Evolutionary conservation across 2,329 filamentous ascomycete species (phyloP), one percentile per base, ranked within the genome.

Genomic region (Talaromyces sp.): DNA sequence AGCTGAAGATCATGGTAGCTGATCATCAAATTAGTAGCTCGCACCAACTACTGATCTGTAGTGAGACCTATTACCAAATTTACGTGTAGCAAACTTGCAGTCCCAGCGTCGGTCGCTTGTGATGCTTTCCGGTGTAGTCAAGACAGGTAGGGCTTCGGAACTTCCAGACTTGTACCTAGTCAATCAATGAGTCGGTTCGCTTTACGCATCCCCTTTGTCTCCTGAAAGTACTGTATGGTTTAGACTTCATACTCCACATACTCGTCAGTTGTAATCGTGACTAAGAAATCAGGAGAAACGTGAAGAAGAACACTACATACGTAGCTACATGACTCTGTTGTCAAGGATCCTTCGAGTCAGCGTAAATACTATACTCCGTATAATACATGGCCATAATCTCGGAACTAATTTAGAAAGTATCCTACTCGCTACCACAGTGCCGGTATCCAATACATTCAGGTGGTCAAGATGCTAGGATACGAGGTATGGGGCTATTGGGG

Each of bases 351-450:
- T 14, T 54, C 4, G 50, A 19, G 4, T 37, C 31, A 37, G 50
- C 14, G 24, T 8, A 16, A 13, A n/a, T 8, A 50, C n/a, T 8
- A 3, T n/a, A 39, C 27, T 52, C 27, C 27, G 27, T 31, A 31
- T 31, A 31, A 31, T 47, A 60, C 57, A 39, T 35, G 47, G 47
- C 19, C 47, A 33, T 33, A 52, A 16, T 43, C 24, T 13, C n/a
- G 37, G 47, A 37, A 56, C 8, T 0, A 27, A n/a, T 43, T 10
- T 45, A 52, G 7, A 19, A n/a, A 14, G 22, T 16, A 54, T 60
- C 63, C 27, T 35, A 64, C 56, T 60, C 37, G 57, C 7, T 64
- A 22, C 62, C 56, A n/a, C 3, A 13, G 31, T 31, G 37, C 56
- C 57, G 63, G 57, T 54, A 56, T 41, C 48, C 31, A 54, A 35